Evolutionary conservation across 495 filamentous ascomycete species (phyloP), one percentile per base, ranked within the genome.

Genomic region (Xylaria bambusicola): DNA sequence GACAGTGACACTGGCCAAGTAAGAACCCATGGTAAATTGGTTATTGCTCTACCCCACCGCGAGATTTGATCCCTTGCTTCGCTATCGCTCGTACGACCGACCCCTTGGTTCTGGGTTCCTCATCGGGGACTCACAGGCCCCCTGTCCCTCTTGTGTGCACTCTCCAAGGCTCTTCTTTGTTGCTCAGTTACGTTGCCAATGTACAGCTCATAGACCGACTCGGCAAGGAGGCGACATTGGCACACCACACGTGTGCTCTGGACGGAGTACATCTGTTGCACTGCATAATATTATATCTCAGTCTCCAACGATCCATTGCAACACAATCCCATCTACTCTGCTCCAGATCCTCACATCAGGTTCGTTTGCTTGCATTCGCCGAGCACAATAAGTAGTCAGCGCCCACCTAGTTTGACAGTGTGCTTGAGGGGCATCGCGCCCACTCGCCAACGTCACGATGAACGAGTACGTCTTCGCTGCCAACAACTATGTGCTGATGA

Each of bases 391-490:
- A 23, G 12, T 35, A 33, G 17, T 36, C 24, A 35, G 21, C 10
- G 33, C 3, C 8, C 45, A 35, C 24, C 6, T 20, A 23, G 17
- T 18, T 40, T 53, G 49, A 6, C 17, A 29, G 27, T 40, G 18
- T 36, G 26, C 40, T 33, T 40, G 47, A 53, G 38, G 57, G 35
- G 57, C 48, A 35, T 26, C 18, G 27, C 33, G 49, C 57, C 49
- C 49, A 31, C 48, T 8, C 27, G 20, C 29, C 23, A 20, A 9
- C 7, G 6, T 9, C 40, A 47, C 29, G 40, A 60, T 60, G 57
- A 60, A 53, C 21, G 57, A 60, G 36, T 60, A 60, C 26, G 47
- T 60, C n/a, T 60, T 60, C 41, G 49, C 51, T 6, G 9, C 57
- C 26, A 44, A 33, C n/a, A 52, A 41, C 41, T 33, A 60, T 53